Evolutionary conservation across 352 stramenopile genomes (phyloP), one percentile per base, ranked within the genome.

Genomic region (Phytophthora tubulina): DNA sequence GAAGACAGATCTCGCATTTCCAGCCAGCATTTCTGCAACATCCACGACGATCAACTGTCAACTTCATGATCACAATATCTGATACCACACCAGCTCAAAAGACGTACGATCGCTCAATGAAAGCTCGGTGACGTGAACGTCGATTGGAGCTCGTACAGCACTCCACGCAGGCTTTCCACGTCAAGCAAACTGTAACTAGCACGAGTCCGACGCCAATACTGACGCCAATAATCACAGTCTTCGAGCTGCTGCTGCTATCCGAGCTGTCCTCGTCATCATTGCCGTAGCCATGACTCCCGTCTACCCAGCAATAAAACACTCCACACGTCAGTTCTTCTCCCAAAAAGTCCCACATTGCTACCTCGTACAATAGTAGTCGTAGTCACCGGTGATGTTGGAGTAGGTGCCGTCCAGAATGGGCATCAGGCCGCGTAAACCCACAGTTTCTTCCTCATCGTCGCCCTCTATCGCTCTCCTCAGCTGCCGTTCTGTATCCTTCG

Each of bases 1-100:
- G 85, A 53, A 82, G 82, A 56, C 85, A 92, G 17, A 90, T 67
- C 15, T 70, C 54, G 38, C 85, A 92, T 52, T 64, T 79, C 82
- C 81, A 89, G 15, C 72, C 77, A n/a, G 66, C 45, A 54, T 76
- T 70, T 70, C 81, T 88, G 60, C 45, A 69, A 56, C 41, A 57
- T 33, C 11, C 41, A 54, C 15, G 59, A 65, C 15, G 36, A 52
- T 3, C 59, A 68, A 46, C 39, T 46, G 30, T 58, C 38, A 36
- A 30, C 30, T 48, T 41, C 58, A 44, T 31, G n/a, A 15, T 50
- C 50, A 35, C 53, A 33, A 44, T 27, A 59, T 35, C 32, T 32
- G 31, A 52, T 70, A 38, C 31, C 46, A 58, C 31, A 61, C 61
- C 51, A 67, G 14, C 35, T 55, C 46, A 41, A 63, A 48, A 32